A percentile compares a stretch with the other conserved stretches of the same genome.
phyloP scores from a whole-genome alignment of 257 asterid genomes.

The Mitragyna speciosa region DNA sequence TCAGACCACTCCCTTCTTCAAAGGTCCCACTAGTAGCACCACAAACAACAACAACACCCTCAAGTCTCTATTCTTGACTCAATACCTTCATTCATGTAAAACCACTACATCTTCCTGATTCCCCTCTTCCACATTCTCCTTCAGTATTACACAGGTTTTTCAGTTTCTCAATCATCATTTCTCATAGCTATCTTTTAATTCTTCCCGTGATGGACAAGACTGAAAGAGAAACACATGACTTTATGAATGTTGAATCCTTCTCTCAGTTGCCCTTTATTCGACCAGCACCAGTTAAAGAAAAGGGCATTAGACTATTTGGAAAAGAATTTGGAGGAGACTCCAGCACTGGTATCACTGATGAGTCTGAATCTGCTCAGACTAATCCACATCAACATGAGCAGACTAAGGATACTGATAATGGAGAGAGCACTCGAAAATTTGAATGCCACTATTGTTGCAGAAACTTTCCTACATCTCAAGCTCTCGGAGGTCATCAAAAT shows the following conservation, averaged over 20 bases:
- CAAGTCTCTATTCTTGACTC: constrained; percentile 2
- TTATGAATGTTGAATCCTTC: constrained; percentile 88
- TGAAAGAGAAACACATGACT: constrained; percentile 69
- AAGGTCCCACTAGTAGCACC: constrained; percentile 36
- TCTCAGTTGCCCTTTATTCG: constrained; percentile 91
- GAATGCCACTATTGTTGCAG: constrained; percentile 90
- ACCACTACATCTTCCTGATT: constrained; percentile 3
- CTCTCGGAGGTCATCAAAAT: constrained; percentile 93
- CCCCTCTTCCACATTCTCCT: constrained; percentile 10
- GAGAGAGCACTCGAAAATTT: constrained; percentile 48
- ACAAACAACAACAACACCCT: neutral
- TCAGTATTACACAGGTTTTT: neutral
- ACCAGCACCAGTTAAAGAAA: constrained; percentile 44
- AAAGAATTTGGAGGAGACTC: constrained; percentile 56
- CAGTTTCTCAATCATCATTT: neutral
- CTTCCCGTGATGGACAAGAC: constrained; percentile 47
- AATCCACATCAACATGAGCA: neutral
- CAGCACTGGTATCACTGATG: neutral
- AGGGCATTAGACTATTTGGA: constrained; percentile 75
- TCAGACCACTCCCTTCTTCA: constrained; percentile 36
- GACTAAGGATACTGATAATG: constrained; percentile 22
- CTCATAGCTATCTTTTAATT: neutral
- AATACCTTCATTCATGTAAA: neutral
- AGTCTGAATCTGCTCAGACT: constrained; percentile 15
- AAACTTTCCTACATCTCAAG: constrained; percentile 93